Conservation (phyloP, 345 rosid species). For the Stellera chamaejasme region DNA sequence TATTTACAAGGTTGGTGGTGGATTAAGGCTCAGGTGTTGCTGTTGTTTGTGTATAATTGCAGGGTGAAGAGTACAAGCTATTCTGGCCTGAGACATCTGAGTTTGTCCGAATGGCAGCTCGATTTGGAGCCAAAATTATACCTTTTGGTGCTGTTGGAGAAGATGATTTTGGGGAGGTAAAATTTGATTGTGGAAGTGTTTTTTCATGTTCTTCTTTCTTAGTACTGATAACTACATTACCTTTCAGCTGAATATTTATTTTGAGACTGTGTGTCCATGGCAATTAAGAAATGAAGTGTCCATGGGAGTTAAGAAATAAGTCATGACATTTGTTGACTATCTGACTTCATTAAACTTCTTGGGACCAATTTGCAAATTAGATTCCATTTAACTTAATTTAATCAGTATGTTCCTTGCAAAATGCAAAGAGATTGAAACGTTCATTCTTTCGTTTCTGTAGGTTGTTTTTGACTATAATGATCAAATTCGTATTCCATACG, state of each 20-base stretch:
- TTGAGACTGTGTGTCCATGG: too few relatives aligned
- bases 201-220: too few relatives aligned
- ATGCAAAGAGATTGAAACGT: too few relatives aligned
- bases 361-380: too few relatives aligned
- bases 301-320: background rate
- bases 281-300: too few relatives aligned
- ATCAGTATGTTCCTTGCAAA: too few relatives aligned
- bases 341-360: too few relatives aligned
- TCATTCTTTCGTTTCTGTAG: constrained; percentile 12
- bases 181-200: background rate
- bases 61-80: constrained; percentile 71
- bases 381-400: too few relatives aligned
- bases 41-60: constrained; percentile 3
- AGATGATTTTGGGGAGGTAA: constrained; percentile 57
- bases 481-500: constrained; percentile 49
- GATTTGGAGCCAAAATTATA: constrained; percentile 68
- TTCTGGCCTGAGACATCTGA: constrained; percentile 65
- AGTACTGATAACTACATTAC: too few relatives aligned
- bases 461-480: constrained; percentile 48
- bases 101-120: constrained; percentile 71
- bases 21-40: too few relatives aligned
- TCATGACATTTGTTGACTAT: too few relatives aligned
- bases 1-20: constrained; percentile 5
- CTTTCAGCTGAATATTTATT: too few relatives aligned
- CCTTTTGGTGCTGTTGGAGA: constrained; percentile 75